A percentile compares a stretch with the other conserved stretches of the same genome.
These are phyloP conservation scores for Glycine tomentella DNA, from an alignment of 306 rosid genomes.

Conservation along the genomic window DNA sequence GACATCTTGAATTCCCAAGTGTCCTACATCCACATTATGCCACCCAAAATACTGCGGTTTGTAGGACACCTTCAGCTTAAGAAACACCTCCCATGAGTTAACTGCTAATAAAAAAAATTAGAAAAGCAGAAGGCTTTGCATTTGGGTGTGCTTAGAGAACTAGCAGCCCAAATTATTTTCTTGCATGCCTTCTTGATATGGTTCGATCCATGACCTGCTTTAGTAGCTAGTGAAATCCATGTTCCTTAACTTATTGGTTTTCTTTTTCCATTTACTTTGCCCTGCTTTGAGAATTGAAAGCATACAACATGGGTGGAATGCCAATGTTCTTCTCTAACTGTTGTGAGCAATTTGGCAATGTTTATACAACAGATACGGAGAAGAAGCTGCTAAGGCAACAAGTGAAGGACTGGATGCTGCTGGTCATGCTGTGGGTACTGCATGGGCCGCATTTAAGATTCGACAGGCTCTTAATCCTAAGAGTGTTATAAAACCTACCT, in stretches of 20 bases:
- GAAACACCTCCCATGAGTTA: slow-evolving; percentile 3
- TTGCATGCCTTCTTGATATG: slow-evolving; percentile 7
- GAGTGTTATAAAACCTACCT: slow-evolving; percentile 61
- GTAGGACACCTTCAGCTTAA: not conserved
- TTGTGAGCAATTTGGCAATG: slow-evolving; percentile 21
- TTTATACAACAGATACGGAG: slow-evolving; percentile 76
- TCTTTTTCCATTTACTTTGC: not conserved
- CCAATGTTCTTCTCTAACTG: slow-evolving; percentile 14
- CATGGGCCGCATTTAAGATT: slow-evolving; percentile 86
- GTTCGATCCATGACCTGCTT: not conserved
- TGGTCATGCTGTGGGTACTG: slow-evolving; percentile 91
- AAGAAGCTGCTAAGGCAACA: slow-evolving; percentile 85
- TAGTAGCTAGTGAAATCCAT: not conserved
- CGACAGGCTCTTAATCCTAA: slow-evolving; percentile 85
- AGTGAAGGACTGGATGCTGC: slow-evolving; percentile 88
- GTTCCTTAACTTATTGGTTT: not conserved
- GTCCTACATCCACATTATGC: not conserved
- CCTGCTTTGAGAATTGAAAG: slow-evolving; percentile 30
- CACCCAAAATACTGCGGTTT: not conserved
- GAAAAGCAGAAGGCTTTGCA: slow-evolving; percentile 1
- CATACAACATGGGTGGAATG: slow-evolving; percentile 2
- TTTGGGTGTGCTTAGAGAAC: not conserved
- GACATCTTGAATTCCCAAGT: slow-evolving; percentile 16
- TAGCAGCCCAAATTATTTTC: not conserved
- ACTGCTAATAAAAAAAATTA: not conserved